A percentile compares a stretch with the other conserved stretches of the same genome.
These are phyloP conservation scores for Nitzschia putrida DNA, from an alignment of 108 stramenopile genomes.

Conservation along the genomic window DNA sequence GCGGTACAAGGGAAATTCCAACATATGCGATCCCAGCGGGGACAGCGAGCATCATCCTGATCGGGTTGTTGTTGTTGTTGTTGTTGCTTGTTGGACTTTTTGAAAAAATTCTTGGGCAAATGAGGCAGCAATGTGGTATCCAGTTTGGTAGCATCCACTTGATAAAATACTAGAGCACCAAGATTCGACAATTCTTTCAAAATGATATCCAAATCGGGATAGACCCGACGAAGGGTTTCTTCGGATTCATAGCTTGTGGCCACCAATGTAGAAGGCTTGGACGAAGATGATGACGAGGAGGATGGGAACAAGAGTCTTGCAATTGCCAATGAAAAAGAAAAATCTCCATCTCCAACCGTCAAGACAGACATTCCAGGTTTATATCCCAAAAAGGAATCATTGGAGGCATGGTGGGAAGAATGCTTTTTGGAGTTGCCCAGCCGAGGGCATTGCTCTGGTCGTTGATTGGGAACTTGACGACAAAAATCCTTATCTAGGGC, in stretches of 20 bases:
- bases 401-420: background rate
- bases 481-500: constrained; percentile 72
- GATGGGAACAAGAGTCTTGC: constrained; percentile 58
- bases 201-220: constrained; percentile 62
- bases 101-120: background rate
- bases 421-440: background rate
- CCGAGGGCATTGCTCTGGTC: constrained; percentile 81
- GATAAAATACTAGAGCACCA: constrained; percentile 48
- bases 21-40: constrained; percentile 81
- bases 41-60: no score
- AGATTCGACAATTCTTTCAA: constrained; percentile 42
- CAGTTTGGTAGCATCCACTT: constrained; percentile 82
- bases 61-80: no score
- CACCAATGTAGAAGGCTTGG: constrained; percentile 31
- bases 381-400: constrained; percentile 44
- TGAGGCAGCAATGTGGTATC: constrained; percentile 43
- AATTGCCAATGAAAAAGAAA: constrained; percentile 82
- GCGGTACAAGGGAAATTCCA: constrained; percentile 94
- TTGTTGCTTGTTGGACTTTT: background rate
- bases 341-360: constrained; percentile 92
- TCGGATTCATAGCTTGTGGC: constrained; percentile 80
- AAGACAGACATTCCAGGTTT: constrained; percentile 66
- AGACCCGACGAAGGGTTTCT: constrained; percentile 59
- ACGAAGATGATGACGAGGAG: constrained; percentile 1
- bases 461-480: constrained; percentile 56